Evolutionary conservation across 1,284 basidiomycete genomes (phyloP).

Genomic region (Lignosus rhinocerotis): DNA sequence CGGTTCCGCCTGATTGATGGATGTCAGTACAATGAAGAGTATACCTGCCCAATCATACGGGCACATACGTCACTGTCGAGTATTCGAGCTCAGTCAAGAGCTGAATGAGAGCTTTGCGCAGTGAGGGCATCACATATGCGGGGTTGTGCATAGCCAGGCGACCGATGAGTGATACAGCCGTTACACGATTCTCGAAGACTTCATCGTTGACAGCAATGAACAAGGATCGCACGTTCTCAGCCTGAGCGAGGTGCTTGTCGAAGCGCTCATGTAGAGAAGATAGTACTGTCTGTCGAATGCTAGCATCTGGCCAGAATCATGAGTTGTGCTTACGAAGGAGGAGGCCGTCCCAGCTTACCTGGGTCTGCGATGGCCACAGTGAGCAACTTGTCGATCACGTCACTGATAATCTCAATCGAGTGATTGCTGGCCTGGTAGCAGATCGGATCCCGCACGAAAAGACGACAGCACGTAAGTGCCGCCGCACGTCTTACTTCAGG

Average conservation of each 20-base stretch:
- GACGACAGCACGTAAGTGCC: constrained; percentile 88
- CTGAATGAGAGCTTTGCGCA: constrained; percentile 96
- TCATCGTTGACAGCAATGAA: constrained; percentile 99
- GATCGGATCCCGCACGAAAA: constrained; percentile 95
- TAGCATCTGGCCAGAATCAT: constrained; percentile 57
- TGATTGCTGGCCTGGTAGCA: constrained; percentile 96
- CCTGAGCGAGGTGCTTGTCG: constrained; percentile 97
- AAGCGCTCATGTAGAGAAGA: constrained; percentile 91
- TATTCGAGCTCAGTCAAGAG: constrained; percentile 97
- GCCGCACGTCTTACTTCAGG: constrained; percentile 89
- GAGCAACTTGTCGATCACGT: constrained; percentile 95
- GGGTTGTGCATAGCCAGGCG: constrained; percentile 95
- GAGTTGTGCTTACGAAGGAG: not conserved
- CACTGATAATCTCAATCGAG: constrained; percentile 97
- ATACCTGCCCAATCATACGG: not conserved
- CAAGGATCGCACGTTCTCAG: constrained; percentile 94
- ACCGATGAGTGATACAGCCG: constrained; percentile 91
- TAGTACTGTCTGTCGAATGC: constrained; percentile 88
- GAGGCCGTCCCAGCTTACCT: constrained; percentile 46
- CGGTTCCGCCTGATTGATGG: constrained; percentile 63
- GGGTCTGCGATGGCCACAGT: constrained; percentile 98
- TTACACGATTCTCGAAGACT: constrained; percentile 90
- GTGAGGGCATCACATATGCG: constrained; percentile 97
- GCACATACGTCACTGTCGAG: constrained; percentile 76
- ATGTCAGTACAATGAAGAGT: not conserved